Evolutionary conservation across 176 grass and related monocot genomes (phyloP).

Genomic region (Oryza glaberrima): DNA sequence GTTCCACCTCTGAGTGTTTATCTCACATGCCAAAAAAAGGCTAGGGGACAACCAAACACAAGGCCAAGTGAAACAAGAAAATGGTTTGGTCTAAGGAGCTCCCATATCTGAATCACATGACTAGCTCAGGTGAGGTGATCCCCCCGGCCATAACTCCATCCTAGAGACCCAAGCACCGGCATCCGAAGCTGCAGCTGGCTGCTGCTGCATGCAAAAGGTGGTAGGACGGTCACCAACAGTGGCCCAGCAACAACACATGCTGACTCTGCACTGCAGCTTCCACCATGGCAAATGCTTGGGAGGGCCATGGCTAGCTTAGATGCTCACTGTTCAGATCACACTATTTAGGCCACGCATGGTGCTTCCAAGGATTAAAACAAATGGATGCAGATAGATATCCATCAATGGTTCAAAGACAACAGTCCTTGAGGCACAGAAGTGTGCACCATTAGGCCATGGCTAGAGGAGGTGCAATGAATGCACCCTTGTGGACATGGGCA

Average conservation of each 20-base stretch:
- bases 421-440: slow-evolving; percentile 9
- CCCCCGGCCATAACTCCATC: slow-evolving; percentile 36
- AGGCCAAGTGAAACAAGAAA: slow-evolving; percentile 30
- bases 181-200: slow-evolving; percentile 19
- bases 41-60: slow-evolving; percentile 25
- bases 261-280: slow-evolving; percentile 8
- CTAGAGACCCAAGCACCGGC: not conserved
- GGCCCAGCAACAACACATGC: slow-evolving; percentile 23
- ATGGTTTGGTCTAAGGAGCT: slow-evolving; percentile 21
- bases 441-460: not conserved
- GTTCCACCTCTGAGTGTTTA: not conserved
- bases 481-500: not conserved
- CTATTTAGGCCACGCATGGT: slow-evolving; percentile 29
- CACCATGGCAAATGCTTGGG: not conserved
- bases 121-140: slow-evolving; percentile 21
- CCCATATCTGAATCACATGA: slow-evolving; percentile 34
- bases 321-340: slow-evolving; percentile 37
- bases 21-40: slow-evolving; percentile 35
- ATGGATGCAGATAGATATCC: slow-evolving; percentile 16
- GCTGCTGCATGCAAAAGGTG: slow-evolving; percentile 30
- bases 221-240: slow-evolving; percentile 31
- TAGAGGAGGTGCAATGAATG: slow-evolving; percentile 31
- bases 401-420: slow-evolving; percentile 20
- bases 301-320: slow-evolving; percentile 33
- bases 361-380: not conserved